Evolutionary conservation across 2,329 filamentous ascomycete genomes (phyloP), one percentile per base, ranked within the genome.

Genomic region (Davidsoniella neocaledoniae): DNA sequence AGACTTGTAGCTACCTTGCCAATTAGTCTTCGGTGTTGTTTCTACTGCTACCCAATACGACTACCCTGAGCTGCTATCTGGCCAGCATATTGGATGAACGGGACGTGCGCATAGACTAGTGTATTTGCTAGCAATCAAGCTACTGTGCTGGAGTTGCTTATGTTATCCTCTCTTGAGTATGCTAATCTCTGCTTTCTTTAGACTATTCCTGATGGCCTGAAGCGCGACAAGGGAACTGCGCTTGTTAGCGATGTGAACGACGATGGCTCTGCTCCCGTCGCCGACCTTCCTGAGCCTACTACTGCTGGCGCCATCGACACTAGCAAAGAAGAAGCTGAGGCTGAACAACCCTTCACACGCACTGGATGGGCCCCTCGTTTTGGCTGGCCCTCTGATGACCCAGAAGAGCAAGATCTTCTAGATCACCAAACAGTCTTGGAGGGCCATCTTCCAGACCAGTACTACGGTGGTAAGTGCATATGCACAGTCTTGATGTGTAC

Each of bases 351-450:
- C 1, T 69, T 60, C 56, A 62, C 64, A 36, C 63, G 66, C 17
- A 86, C 87, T 5, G 91, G 91, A 46, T 96, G 91, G 91, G 80
- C 84, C 12, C 91, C 91, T 39, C 78, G 77, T 55, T 87, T 95
- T 61, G 86, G 86, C 57, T 79, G 77, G 68, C 76, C 76, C 2
- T 72, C 81, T 40, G 68, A 72, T 39, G 63, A 69, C 40, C 66
- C 67, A n/a, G 70, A 76, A 26, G 72, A 70, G 10, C 79, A 82
- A 52, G 86, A 77, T 53, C 63, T 94, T 59, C 72, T 91, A 38
- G 88, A 98, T 60, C 88, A 95, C 62, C 77, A 87, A 59, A 94
- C 87, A 1, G 85, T 81, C 69, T 64, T 96, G 21, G 93, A 98
- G 62, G 75, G 79, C 53, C 81, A 81, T 63, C 66, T 98, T 36